Percentiles rank a stretch among this genome's conserved stretches.
Conservation (phyloP, 192 early-diverging fungal species). For the Haplosporangium gracile region DNA sequence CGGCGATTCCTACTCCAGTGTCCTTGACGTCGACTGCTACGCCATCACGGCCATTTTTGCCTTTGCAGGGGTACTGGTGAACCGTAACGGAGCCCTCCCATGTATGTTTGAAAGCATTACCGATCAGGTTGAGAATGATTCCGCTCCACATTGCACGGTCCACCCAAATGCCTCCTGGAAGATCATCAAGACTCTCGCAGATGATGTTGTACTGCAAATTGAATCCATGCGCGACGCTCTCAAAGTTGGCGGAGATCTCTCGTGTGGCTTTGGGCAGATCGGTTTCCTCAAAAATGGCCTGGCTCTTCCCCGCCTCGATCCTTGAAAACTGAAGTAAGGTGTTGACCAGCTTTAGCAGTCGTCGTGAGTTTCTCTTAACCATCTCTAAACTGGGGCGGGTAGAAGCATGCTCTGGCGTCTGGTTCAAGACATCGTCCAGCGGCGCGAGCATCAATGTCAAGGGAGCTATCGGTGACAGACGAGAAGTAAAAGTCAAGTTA, state of each 20-base stretch:
- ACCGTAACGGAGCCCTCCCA: slow-evolving; percentile 61
- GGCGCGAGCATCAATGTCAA: slow-evolving; percentile 68
- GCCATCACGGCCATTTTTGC: slow-evolving; percentile 50
- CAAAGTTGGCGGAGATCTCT: slow-evolving; percentile 67
- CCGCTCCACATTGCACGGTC: slow-evolving; percentile 74
- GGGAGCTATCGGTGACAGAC: slow-evolving; percentile 48
- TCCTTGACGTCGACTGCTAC: slow-evolving; percentile 52
- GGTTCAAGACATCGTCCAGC: slow-evolving; percentile 59
- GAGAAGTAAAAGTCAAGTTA: not conserved
- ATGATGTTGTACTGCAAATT: slow-evolving; percentile 60
- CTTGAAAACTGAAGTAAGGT: slow-evolving; percentile 66
- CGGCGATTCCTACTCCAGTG: slow-evolving; percentile 66
- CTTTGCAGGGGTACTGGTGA: slow-evolving; percentile 60
- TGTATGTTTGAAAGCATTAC: slow-evolving; percentile 65
- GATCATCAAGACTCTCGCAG: slow-evolving; percentile 28
- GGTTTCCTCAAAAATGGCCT: slow-evolving; percentile 63
- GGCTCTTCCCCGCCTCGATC: slow-evolving; percentile 67
- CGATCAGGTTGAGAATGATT: slow-evolving; percentile 73
- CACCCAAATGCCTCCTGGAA: slow-evolving; percentile 55
- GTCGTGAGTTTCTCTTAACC: slow-evolving; percentile 62
- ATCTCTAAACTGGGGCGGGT: slow-evolving; percentile 48
- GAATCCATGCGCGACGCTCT: slow-evolving; percentile 62
- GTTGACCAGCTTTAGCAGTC: slow-evolving; percentile 71
- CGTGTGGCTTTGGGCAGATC: slow-evolving; percentile 61
- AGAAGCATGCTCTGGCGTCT: slow-evolving; percentile 32